Base-by-base conservation (phyloP, 306 rosid species). In the Malus asiatica region DNA sequence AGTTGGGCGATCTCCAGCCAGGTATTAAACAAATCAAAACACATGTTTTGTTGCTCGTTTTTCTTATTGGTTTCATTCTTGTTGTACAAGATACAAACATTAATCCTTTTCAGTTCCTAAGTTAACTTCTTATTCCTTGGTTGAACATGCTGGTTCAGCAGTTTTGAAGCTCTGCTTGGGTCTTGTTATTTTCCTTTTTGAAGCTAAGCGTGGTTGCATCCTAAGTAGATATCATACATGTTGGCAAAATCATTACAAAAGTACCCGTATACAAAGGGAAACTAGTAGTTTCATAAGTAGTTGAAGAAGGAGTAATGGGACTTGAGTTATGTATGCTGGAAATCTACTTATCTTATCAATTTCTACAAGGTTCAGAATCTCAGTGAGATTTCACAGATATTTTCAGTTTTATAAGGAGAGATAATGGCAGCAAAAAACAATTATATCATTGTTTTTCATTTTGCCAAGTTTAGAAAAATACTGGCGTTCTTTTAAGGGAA, bases 1-100 rank as follows among this genome's bases (percentile, higher is more conserved):
- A 83, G 84, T 78, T 95, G 97, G 97, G 81, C 89, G 51, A 74
- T 92, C 71, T 86, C 87, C 44, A 87, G 76, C 51, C 98, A 92
- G 98, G 98, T 95, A 87, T 64, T 38, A 51, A 30, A 30, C 60
- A 20, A 42, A 44, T 44, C 23, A 22, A 48, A 68, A n/a, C 35
- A 44, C 35, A 12, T 45, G 22, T 66, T 68, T 68, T 15, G 70
- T 61, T 77, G 22, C 35, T 70, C 52, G 76, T 25, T 63, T 80
- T 80, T 68, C 33, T 42, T 33, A 11, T 66, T 35, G 38, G 29
- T 59, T 48, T 73, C 29, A 20, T 57, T 75, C 23, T 73, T 58
- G 61, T 70, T 16, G 15, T 30, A 55, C 35, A 59, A 45, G 71
- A 72, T 55, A 52, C 71, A 53, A 60, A 42, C 65, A 70, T 38